phyloP scores from a whole-genome alignment of 163 green algal species.

The Scenedesmus sp. region DNA sequence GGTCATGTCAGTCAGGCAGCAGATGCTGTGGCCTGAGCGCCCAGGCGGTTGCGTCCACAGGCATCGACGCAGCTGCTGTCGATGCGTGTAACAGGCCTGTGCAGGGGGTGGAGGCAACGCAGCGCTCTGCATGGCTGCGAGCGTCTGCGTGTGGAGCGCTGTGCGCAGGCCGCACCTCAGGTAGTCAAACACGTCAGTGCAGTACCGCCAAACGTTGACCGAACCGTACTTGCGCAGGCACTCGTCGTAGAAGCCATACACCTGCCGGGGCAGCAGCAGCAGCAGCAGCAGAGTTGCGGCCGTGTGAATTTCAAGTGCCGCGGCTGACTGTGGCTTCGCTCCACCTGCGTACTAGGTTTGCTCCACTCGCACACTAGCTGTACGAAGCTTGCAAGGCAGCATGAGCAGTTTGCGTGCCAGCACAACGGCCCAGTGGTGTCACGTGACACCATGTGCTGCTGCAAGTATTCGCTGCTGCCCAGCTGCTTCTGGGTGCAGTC shows the following conservation, averaged over 20 bases:
- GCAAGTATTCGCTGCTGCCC: too few species aligned
- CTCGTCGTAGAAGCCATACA: conserved; percentile 99
- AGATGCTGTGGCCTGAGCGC: not conserved
- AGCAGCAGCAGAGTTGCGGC: not conserved
- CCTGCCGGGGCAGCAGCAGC: conserved; percentile 66
- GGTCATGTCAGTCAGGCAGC: not conserved
- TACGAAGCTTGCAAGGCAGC: too few species aligned
- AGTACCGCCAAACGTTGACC: conserved; percentile 99
- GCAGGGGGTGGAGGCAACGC: not conserved
- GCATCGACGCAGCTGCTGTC: not conserved
- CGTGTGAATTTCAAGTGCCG: too few species aligned
- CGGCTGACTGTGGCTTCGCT: too few species aligned
- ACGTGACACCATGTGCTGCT: too few species aligned
- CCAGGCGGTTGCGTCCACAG: not conserved
- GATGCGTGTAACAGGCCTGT: too few species aligned
- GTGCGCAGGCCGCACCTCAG: conserved; percentile 75
- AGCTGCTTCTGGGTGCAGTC: too few species aligned
- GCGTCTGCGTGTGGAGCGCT: not conserved
- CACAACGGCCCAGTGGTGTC: not conserved
- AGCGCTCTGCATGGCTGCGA: not conserved
- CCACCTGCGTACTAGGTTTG: too few species aligned
- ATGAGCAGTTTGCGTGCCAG: not conserved
- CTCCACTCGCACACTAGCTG: too few species aligned
- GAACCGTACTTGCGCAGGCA: conserved; percentile 99
- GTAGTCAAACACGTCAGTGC: conserved; percentile 99